phyloP scores from a whole-genome alignment of 208 protist species.

The Trichomonas vaginalis region DNA sequence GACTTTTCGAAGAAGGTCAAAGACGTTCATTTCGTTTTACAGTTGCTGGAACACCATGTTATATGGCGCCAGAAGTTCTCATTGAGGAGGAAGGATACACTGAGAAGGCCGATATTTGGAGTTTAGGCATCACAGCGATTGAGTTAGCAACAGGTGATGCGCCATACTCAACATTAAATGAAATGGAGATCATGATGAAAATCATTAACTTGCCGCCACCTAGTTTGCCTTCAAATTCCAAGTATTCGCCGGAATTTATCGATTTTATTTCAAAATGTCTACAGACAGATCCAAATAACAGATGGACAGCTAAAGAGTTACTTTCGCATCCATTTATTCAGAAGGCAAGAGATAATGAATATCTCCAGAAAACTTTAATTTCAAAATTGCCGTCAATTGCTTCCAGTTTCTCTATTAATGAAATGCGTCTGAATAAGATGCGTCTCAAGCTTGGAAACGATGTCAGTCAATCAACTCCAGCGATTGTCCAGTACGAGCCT shows the following conservation, averaged over 20 bases:
- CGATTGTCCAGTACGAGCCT: neutral
- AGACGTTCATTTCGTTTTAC: slow-evolving; percentile 23
- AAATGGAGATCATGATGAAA: slow-evolving; percentile 18
- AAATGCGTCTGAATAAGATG: neutral
- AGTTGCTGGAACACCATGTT: slow-evolving; percentile 43
- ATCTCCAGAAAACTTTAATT: neutral
- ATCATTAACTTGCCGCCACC: neutral
- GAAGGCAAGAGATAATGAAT: neutral
- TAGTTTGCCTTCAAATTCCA: neutral
- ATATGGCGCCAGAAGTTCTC: slow-evolving; percentile 46
- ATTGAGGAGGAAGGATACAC: slow-evolving; percentile 30
- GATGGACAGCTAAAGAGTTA: slow-evolving; percentile 28
- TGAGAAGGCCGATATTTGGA: slow-evolving; percentile 48
- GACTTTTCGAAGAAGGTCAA: slow-evolving; percentile 21
- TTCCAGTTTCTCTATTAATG: neutral
- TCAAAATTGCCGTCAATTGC: neutral
- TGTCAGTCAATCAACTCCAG: neutral
- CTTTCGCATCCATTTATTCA: slow-evolving; percentile 30
- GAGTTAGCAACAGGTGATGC: slow-evolving; percentile 38
- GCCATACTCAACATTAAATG: slow-evolving; percentile 33
- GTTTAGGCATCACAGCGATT: slow-evolving; percentile 47
- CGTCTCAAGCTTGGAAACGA: neutral
- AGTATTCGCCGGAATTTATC: slow-evolving; percentile 27
- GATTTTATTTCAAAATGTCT: slow-evolving; percentile 38
- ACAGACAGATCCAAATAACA: slow-evolving; percentile 27